A percentile compares a stretch with the other conserved stretches of the same genome.
These are phyloP conservation scores for Lentinula novae-zelandiae DNA, from an alignment of 1,284 basidiomycete species.

Conservation along the genomic window DNA sequence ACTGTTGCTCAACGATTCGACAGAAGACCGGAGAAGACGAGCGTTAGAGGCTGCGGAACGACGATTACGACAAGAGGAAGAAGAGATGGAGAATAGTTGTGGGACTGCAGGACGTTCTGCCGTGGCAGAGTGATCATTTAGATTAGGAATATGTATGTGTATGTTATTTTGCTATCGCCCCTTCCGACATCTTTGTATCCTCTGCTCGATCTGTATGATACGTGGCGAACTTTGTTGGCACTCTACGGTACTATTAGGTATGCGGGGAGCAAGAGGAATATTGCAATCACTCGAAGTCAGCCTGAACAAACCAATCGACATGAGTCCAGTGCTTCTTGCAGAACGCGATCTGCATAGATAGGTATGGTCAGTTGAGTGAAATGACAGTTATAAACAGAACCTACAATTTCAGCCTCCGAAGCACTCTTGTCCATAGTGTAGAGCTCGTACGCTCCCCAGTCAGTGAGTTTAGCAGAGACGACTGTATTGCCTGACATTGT, in stretches of 20 bases:
- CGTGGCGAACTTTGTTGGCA: neutral
- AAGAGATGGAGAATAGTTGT: constrained; percentile 69
- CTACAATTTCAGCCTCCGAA: neutral
- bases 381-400: neutral
- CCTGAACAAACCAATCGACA: neutral
- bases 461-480: neutral
- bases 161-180: neutral
- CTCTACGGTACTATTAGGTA: neutral
- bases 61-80: constrained; percentile 58
- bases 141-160: too few relatives aligned
- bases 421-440: neutral
- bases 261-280: neutral
- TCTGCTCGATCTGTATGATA: neutral
- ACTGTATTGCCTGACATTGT: neutral
- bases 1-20: constrained; percentile 33
- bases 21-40: constrained; percentile 51
- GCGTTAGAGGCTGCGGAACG: constrained; percentile 57
- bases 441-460: neutral
- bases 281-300: neutral
- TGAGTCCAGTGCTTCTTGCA: constrained; percentile 1
- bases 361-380: neutral
- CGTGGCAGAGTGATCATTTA: neutral
- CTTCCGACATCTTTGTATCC: neutral
- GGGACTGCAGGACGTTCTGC: constrained; percentile 41
- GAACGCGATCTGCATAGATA: neutral